phyloP scores from a whole-genome alignment of 2,329 filamentous ascomycete genomes.

The Colletotrichum higginsianum region DNA sequence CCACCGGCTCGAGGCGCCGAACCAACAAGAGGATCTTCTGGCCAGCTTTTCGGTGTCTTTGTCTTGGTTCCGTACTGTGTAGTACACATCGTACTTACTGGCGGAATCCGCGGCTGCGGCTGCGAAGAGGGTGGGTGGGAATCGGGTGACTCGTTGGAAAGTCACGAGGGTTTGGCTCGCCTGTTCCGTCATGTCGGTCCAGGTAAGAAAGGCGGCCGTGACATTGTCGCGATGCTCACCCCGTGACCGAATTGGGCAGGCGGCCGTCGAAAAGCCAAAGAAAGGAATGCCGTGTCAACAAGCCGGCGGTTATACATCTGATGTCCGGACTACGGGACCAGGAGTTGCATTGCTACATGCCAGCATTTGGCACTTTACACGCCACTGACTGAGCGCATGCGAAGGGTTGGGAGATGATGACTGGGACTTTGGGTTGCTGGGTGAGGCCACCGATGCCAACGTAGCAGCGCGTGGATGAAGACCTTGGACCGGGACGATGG shows the following conservation, averaged over 20 bases:
- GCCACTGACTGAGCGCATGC: background rate
- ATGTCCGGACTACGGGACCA: background rate
- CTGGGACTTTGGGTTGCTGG: background rate
- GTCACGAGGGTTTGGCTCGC: conserved; percentile 34
- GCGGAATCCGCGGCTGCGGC: conserved; percentile 27
- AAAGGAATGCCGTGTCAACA: conserved; percentile 5
- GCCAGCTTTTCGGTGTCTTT: conserved; percentile 13
- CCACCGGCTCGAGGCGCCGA: background rate
- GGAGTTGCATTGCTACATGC: background rate
- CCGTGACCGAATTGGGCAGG: conserved; percentile 24
- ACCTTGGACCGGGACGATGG: background rate
- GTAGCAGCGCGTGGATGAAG: background rate
- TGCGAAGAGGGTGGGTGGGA: conserved; percentile 8
- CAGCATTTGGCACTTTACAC: background rate
- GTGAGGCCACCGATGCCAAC: background rate
- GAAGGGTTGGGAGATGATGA: background rate
- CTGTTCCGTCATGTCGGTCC: conserved; percentile 26
- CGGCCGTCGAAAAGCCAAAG: conserved; percentile 12
- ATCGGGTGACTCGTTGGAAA: conserved; percentile 21
- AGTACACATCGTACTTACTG: background rate
- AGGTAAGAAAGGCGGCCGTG: conserved; percentile 31
- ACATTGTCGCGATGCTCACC: conserved; percentile 29
- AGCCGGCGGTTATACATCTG: background rate
- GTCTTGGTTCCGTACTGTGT: conserved; percentile 24
- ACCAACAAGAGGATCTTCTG: background rate